Conservation (phyloP, 371 early-diverging fungal species). For the Parasitella parasitica region DNA sequence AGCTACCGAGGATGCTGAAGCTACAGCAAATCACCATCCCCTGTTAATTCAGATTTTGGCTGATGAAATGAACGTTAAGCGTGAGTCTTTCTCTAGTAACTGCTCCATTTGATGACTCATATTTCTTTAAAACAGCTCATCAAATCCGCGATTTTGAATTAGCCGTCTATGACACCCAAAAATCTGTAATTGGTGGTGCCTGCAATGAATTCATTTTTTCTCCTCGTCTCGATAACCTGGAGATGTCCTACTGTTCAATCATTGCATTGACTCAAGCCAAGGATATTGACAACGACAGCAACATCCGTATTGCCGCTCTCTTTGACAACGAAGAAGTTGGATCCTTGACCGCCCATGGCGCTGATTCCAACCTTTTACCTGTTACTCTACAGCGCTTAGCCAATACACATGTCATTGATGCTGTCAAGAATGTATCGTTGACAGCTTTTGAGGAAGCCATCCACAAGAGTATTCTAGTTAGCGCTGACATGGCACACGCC, state of each 20-base stretch:
- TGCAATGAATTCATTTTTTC: slow-evolving; percentile 93
- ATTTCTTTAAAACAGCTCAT: slow-evolving; percentile 37
- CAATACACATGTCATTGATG: slow-evolving; percentile 35
- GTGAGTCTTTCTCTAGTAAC: slow-evolving; percentile 29
- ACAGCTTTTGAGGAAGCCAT: slow-evolving; percentile 80
- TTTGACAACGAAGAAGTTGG: slow-evolving; percentile 99
- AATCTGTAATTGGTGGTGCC: slow-evolving; percentile 84
- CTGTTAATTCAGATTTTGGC: slow-evolving; percentile 74
- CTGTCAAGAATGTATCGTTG: slow-evolving; percentile 18
- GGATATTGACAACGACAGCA: slow-evolving; percentile 63
- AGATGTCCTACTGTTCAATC: slow-evolving; percentile 85
- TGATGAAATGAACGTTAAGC: slow-evolving; percentile 68
- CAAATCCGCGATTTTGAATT: slow-evolving; percentile 94
- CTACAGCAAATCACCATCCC: slow-evolving; percentile 70
- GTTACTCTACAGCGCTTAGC: slow-evolving; percentile 66
- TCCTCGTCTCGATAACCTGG: slow-evolving; percentile 93
- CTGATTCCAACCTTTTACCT: slow-evolving; percentile 88
- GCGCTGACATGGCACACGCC: slow-evolving; percentile 94
- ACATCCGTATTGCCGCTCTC: slow-evolving; percentile 84
- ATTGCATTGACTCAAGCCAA: slow-evolving; percentile 59
- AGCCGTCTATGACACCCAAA: slow-evolving; percentile 80
- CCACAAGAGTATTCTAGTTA: slow-evolving; percentile 80
- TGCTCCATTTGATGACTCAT: not conserved
- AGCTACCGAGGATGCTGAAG: slow-evolving; percentile 33
- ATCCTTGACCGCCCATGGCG: slow-evolving; percentile 94